A percentile compares a stretch with the other conserved stretches of the same genome.
Evolutionary conservation across 495 filamentous ascomycete species (phyloP).

Genomic region (Emericellopsis terricola): DNA sequence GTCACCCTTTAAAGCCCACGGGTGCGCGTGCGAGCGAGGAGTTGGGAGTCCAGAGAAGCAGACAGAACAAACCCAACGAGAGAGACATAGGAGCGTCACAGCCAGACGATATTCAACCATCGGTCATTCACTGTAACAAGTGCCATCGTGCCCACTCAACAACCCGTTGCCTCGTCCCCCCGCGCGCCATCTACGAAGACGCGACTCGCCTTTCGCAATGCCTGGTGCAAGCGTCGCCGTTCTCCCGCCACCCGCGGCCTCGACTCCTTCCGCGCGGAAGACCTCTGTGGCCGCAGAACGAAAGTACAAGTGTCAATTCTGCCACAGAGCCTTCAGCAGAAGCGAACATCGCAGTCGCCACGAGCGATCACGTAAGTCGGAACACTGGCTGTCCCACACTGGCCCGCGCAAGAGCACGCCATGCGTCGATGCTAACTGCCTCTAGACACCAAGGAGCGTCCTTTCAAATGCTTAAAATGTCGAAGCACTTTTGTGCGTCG

Average conservation of each 20-base stretch:
- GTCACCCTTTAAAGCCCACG: slow-evolving; percentile 45
- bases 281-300: slow-evolving; percentile 58
- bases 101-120: slow-evolving; percentile 4
- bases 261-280: slow-evolving; percentile 42
- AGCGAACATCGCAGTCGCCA: slow-evolving; percentile 95
- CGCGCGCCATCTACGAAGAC: slow-evolving; percentile 23
- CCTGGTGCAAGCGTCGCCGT: slow-evolving; percentile 47
- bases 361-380: slow-evolving; percentile 87
- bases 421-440: slow-evolving; percentile 16
- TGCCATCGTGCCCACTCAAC: neutral
- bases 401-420: too few species aligned
- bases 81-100: slow-evolving; percentile 1
- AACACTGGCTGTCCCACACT: neutral
- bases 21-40: slow-evolving; percentile 32
- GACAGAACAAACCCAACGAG: neutral
- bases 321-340: slow-evolving; percentile 87
- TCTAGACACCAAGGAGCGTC: slow-evolving; percentile 85
- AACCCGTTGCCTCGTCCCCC: too few species aligned
- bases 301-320: slow-evolving; percentile 99
- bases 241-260: slow-evolving; percentile 34
- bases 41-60: slow-evolving; percentile 4
- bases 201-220: slow-evolving; percentile 25
- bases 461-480: slow-evolving; percentile 97
- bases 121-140: too few species aligned
- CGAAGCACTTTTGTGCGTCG: slow-evolving; percentile 95